Evolutionary conservation across 371 early-diverging fungal genomes (phyloP).

Genomic region (Syncephalastrum sp.): DNA sequence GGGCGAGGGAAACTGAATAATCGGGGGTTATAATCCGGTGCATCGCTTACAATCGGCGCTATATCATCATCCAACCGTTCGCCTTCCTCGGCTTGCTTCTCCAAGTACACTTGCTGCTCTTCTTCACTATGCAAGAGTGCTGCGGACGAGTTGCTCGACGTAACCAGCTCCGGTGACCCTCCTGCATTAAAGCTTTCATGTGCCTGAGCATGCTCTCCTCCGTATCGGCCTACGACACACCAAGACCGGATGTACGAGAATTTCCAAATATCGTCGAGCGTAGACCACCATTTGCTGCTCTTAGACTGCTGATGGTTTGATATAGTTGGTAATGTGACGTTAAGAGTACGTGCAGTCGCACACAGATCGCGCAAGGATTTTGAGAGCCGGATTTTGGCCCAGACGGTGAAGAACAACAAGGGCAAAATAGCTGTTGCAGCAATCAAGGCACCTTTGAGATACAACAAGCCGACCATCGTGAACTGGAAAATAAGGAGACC

Average conservation of each 20-base stretch:
- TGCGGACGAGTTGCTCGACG: too few species aligned
- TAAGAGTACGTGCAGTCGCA: conserved; percentile 26
- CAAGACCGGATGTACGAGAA: conserved; percentile 30
- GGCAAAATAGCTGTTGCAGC: conserved; percentile 48
- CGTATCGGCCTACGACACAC: conserved; percentile 40
- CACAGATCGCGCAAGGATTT: conserved; percentile 34
- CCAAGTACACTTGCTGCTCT: too few species aligned
- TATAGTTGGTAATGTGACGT: conserved; percentile 13
- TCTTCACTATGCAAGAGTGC: too few species aligned
- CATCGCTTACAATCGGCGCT: too few species aligned
- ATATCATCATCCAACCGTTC: too few species aligned
- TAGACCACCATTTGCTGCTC: not conserved
- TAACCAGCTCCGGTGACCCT: too few species aligned
- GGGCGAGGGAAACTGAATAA: too few species aligned
- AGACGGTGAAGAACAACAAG: conserved; percentile 47
- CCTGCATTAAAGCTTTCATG: too few species aligned
- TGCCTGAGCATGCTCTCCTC: not conserved
- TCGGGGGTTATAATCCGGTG: too few species aligned
- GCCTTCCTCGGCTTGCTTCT: too few species aligned
- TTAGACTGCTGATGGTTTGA: conserved; percentile 8
- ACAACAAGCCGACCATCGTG: conserved; percentile 76
- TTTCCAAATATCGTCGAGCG: conserved; percentile 39
- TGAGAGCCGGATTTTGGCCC: conserved; percentile 50
- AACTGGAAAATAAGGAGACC: conserved; percentile 85
- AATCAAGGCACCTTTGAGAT: conserved; percentile 57